A percentile compares a stretch with the other conserved stretches of the same genome.
Evolutionary conservation across 306 rosid species (phyloP).

Genomic region (Prunus mira): DNA sequence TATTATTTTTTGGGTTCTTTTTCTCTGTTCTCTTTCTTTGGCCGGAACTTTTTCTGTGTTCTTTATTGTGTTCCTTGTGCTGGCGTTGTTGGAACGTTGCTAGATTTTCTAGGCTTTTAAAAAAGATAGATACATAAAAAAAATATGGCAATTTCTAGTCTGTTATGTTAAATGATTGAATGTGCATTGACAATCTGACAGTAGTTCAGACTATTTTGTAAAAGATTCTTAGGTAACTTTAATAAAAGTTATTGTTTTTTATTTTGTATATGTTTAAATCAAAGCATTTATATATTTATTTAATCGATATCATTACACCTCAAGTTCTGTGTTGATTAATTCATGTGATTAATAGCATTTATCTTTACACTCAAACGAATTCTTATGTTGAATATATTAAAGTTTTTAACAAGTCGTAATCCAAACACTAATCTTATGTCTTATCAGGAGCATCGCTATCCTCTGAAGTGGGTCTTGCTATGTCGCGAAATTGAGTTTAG

Average conservation of each 20-base stretch:
- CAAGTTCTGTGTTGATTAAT: too few relatives aligned
- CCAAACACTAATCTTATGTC: not conserved
- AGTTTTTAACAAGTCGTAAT: too few relatives aligned
- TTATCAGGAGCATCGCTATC: conserved; percentile 2
- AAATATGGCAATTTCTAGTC: not conserved
- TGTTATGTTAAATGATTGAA: not conserved
- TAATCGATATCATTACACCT: too few relatives aligned
- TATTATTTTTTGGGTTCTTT: not conserved
- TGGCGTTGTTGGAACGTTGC: conserved; percentile 39
- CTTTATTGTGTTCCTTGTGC: conserved; percentile 30
- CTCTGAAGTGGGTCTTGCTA: not conserved
- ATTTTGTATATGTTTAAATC: not conserved
- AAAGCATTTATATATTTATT: not conserved
- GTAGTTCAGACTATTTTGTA: not conserved
- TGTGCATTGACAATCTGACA: not conserved
- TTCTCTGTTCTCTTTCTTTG: not conserved
- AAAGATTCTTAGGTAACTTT: not conserved
- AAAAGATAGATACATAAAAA: not conserved
- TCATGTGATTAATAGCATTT: too few relatives aligned
- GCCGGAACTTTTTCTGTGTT: conserved; percentile 16
- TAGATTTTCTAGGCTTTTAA: conserved; percentile 47
- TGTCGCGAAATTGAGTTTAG: too few relatives aligned
- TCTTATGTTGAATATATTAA: too few relatives aligned
- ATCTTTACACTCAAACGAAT: accelerated
- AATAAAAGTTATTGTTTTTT: not conserved